phyloP scores from a whole-genome alignment of 306 rosid genomes.

The Dalbergia cochinchinensis region DNA sequence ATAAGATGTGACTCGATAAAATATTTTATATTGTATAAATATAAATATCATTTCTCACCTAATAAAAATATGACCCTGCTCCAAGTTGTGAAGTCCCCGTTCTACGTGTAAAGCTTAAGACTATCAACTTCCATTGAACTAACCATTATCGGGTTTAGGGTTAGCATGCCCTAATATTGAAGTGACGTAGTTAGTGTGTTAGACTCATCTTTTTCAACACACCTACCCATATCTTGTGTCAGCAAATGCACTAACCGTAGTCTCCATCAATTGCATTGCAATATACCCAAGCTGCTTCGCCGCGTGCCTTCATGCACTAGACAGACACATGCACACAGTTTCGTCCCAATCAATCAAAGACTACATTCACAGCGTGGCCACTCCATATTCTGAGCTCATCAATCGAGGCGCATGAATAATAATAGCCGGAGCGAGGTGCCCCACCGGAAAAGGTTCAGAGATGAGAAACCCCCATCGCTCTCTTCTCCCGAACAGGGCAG shows the following conservation, averaged over 20 bases:
- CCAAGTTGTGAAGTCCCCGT: too few relatives aligned
- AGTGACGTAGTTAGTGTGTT: too few relatives aligned
- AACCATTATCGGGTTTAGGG: too few relatives aligned
- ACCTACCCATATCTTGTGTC: too few relatives aligned
- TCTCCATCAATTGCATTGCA: background rate
- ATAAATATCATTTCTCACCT: too few relatives aligned
- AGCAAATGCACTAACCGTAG: background rate
- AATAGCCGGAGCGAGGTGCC: conserved; percentile 44
- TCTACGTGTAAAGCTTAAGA: too few relatives aligned
- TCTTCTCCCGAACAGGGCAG: conserved; percentile 32
- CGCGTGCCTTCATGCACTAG: background rate
- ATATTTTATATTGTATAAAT: too few relatives aligned
- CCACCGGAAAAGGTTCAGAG: conserved; percentile 12
- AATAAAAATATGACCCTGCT: too few relatives aligned
- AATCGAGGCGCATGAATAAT: conserved; percentile 53
- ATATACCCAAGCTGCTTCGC: background rate
- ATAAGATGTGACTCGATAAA: too few relatives aligned
- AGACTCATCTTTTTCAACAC: too few relatives aligned
- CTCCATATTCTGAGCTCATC: background rate
- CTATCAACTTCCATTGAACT: too few relatives aligned
- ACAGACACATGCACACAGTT: background rate
- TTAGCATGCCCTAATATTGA: too few relatives aligned
- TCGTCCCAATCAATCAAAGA: background rate
- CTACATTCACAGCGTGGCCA: background rate
- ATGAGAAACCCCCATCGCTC: conserved; percentile 48